phyloP scores from a whole-genome alignment of 257 asterid species.

The Euphrasia confusa region DNA sequence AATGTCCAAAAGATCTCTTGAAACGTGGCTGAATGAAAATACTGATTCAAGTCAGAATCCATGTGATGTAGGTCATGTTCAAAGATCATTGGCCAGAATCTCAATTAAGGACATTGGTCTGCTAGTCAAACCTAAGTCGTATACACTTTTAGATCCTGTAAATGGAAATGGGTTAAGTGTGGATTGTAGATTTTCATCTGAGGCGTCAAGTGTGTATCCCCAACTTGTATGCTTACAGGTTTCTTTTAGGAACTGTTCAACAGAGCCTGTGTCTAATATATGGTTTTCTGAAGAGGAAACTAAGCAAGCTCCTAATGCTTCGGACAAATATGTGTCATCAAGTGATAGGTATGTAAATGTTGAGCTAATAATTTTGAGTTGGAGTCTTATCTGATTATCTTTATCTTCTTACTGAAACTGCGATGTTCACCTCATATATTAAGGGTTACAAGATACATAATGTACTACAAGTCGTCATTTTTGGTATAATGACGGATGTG shows the following conservation, averaged over 20 bases:
- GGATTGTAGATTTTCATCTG: conserved; percentile 60
- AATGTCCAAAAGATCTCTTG: conserved; percentile 69
- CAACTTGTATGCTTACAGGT: conserved; percentile 60
- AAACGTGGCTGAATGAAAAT: conserved; percentile 89
- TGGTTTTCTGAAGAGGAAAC: conserved; percentile 60
- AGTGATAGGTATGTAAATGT: conserved; percentile 43
- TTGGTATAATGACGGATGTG: neutral
- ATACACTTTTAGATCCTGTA: conserved; percentile 64
- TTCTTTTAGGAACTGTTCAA: conserved; percentile 60
- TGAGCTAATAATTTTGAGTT: conserved; percentile 19
- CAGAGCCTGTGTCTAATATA: conserved; percentile 61
- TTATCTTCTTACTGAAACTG: conserved; percentile 19
- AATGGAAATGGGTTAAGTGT: conserved; percentile 82
- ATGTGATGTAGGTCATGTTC: conserved; percentile 38
- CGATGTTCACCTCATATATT: conserved; percentile 1
- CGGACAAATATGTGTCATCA: conserved; percentile 46
- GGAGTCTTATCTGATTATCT: conserved; percentile 6
- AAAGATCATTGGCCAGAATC: conserved; percentile 73
- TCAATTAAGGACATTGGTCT: conserved; percentile 72
- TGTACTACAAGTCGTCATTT: neutral
- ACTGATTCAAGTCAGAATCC: conserved; percentile 46
- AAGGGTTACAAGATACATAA: neutral
- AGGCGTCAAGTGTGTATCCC: conserved; percentile 60
- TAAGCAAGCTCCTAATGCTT: conserved; percentile 37
- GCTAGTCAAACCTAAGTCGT: conserved; percentile 66